Percentiles rank a stretch among this genome's conserved stretches.
Evolutionary conservation across 106 monocot genomes (phyloP).

Genomic region (Cymbidium sinense): DNA sequence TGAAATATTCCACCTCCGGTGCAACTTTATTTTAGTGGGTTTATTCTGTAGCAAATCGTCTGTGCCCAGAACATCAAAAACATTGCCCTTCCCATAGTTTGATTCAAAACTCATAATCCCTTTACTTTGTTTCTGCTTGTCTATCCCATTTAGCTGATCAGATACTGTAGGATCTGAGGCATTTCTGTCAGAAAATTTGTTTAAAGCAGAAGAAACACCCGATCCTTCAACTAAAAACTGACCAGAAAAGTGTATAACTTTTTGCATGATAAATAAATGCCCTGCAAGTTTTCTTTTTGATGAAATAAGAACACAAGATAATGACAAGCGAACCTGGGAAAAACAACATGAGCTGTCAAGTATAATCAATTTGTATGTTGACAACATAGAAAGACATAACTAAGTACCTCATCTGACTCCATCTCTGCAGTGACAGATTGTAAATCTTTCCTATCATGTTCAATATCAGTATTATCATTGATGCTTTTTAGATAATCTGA

Average conservation of each 20-base stretch:
- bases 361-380: neutral
- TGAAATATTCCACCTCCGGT: slow-evolving; percentile 78
- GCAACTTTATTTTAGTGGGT: slow-evolving; percentile 64
- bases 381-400: neutral
- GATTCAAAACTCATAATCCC: slow-evolving; percentile 10
- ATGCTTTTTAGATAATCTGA: slow-evolving; percentile 18
- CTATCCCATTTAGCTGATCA: slow-evolving; percentile 23
- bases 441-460: slow-evolving; percentile 40
- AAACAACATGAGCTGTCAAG: slow-evolving; percentile 9
- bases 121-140: slow-evolving; percentile 27
- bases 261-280: slow-evolving; percentile 57
- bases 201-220: slow-evolving; percentile 85
- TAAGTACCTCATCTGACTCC: slow-evolving; percentile 63
- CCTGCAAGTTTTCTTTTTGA: slow-evolving; percentile 89
- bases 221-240: slow-evolving; percentile 92
- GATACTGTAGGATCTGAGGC: slow-evolving; percentile 27
- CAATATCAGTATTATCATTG: slow-evolving; percentile 23
- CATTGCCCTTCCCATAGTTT: slow-evolving; percentile 25
- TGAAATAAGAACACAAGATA: slow-evolving; percentile 75
- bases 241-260: slow-evolving; percentile 66
- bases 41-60: slow-evolving; percentile 20
- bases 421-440: slow-evolving; percentile 27
- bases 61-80: slow-evolving; percentile 23
- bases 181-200: slow-evolving; percentile 28
- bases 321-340: slow-evolving; percentile 67